A percentile compares a stretch with the other conserved stretches of the same genome.
phyloP scores from a whole-genome alignment of 345 rosid genomes.

The Raphanus sativus region DNA sequence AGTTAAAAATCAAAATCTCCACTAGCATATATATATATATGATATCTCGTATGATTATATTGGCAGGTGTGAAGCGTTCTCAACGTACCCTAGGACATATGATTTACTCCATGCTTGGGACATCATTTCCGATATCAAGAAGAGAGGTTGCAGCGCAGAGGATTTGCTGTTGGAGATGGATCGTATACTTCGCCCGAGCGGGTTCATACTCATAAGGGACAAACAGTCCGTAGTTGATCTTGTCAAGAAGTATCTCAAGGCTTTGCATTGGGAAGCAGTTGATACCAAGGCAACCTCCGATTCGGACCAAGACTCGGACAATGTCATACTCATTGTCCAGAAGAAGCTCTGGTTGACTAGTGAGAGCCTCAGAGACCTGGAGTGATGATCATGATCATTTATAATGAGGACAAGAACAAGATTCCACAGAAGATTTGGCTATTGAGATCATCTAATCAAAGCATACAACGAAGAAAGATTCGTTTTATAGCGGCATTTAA shows the following conservation, averaged over 20 bases:
- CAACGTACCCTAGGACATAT: slow-evolving; percentile 87
- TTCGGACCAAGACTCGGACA: slow-evolving; percentile 36
- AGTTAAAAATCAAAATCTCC: neutral
- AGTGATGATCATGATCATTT: slow-evolving; percentile 34
- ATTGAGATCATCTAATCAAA: slow-evolving; percentile 12
- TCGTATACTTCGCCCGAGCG: slow-evolving; percentile 87
- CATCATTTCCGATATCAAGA: slow-evolving; percentile 64
- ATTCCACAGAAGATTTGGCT: slow-evolving; percentile 9
- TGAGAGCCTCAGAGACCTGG: slow-evolving; percentile 70
- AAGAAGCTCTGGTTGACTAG: slow-evolving; percentile 89
- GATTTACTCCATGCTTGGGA: slow-evolving; percentile 87
- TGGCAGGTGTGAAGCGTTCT: slow-evolving; percentile 87
- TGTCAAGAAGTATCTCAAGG: slow-evolving; percentile 62
- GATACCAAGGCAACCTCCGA: slow-evolving; percentile 52
- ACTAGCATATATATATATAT: neutral
- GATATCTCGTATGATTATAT: neutral
- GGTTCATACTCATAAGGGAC: slow-evolving; percentile 73
- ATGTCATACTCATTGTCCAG: slow-evolving; percentile 54
- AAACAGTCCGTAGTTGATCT: slow-evolving; percentile 63
- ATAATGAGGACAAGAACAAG: neutral
- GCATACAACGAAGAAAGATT: slow-evolving; percentile 32
- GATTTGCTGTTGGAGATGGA: slow-evolving; percentile 93
- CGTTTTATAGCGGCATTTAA: slow-evolving; percentile 31
- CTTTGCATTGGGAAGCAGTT: slow-evolving; percentile 87
- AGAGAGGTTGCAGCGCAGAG: slow-evolving; percentile 76